Base-by-base conservation (phyloP, 805 yeast species). In the Starmerella gropengiesseri region DNA sequence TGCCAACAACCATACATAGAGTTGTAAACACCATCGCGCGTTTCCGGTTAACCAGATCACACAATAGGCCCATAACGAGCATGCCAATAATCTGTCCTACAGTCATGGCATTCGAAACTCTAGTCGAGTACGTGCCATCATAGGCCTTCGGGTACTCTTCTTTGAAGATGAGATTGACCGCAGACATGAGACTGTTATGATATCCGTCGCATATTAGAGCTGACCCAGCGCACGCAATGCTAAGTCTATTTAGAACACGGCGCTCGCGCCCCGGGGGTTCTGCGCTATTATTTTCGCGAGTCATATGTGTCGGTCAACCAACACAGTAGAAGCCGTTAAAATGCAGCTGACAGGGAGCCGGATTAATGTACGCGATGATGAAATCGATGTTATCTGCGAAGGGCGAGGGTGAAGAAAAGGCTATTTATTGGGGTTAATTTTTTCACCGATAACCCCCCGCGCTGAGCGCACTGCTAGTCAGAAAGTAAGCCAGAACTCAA, bases 171-270 rank as follows among this genome's bases (percentile, higher is more conserved):
- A 69, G 61, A 57, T 79, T 79, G 49, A 71, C 53, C 78, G 78
- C 78, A 4, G 82, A 71, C 82, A 79, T 77, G 47, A 78, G 70
- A 51, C 74, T 76, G 56, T 80, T 79, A 55, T 78, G 85, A 59
- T 80, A 80, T 2, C 87, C 87, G 61, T 81, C 91, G 17, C 82
- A 75, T 50, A 79, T 72, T 54, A 81, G 68, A 1, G 87, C 89
- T 49, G 75, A 78, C 12, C 91, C 89, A 18, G 85, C 66, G 60
- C 82, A 75, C 34, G 44, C 44, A 19, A 48, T 38, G 30, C 49
- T 42, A 14, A 45, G 35, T n/a, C 23, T n/a, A 29, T 48, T 48
- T 22, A 45, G 29, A 14, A 40, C 16, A 5, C 45, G 44, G 21
- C 27, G 27, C 11, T 39, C 27, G 27, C 27, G n/a, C n/a, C n/a